These are phyloP conservation scores for Arachnomyces sp. DNA, from an alignment of 2,329 filamentous ascomycete species.

Conservation along the genomic window DNA sequence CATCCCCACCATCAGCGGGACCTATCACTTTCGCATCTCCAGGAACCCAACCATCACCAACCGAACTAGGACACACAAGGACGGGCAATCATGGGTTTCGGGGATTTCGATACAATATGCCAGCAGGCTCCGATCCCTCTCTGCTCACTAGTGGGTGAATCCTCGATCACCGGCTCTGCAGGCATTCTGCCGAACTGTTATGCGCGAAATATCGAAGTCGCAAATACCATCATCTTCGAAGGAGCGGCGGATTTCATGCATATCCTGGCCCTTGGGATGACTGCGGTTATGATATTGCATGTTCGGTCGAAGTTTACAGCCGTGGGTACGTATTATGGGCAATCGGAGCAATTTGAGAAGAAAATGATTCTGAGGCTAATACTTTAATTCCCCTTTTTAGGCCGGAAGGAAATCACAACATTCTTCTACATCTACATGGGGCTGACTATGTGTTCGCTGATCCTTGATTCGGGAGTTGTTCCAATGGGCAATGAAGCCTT, in stretches of 20 bases:
- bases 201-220: conserved; percentile 87
- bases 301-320: conserved; percentile 97
- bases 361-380: conserved; percentile 7
- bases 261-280: conserved; percentile 85
- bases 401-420: conserved; percentile 65
- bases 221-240: conserved; percentile 98
- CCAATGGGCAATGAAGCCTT: conserved; percentile 73
- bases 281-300: conserved; percentile 93
- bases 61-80: neutral
- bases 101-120: conserved; percentile 84
- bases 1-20: too few relatives aligned
- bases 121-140: conserved; percentile 75
- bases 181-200: conserved; percentile 89
- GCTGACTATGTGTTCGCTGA: conserved; percentile 77
- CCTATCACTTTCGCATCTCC: too few relatives aligned
- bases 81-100: conserved; percentile 67
- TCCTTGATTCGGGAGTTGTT: conserved; percentile 87
- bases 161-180: conserved; percentile 55
- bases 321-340: conserved; percentile 58
- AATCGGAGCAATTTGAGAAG: conserved; percentile 7
- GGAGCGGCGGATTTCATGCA: conserved; percentile 86
- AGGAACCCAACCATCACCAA: too few relatives aligned
- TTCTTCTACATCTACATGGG: conserved; percentile 98
- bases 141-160: conserved; percentile 74
- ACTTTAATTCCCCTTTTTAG: conserved; percentile 27